These are phyloP conservation scores for Carex kokanica DNA, from an alignment of 176 grass and related monocot species.

Conservation along the genomic window DNA sequence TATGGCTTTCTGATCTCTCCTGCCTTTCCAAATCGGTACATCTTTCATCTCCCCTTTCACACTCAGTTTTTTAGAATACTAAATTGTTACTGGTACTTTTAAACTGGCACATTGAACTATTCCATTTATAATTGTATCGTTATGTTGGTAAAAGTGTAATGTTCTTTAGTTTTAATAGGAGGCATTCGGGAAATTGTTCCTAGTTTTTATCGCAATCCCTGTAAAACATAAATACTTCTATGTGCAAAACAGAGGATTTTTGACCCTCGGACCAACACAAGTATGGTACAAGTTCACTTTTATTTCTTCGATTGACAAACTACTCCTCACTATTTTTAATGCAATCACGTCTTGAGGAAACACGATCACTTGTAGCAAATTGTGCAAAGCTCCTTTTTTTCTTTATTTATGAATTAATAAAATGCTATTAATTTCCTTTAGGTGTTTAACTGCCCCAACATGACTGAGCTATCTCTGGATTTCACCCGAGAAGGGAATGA, in stretches of 20 bases:
- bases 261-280: too few species aligned
- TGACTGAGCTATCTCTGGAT: slow-evolving; percentile 61
- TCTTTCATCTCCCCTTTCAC: not conserved
- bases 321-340: not conserved
- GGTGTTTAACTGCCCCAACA: slow-evolving; percentile 82
- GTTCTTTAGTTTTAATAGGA: not conserved
- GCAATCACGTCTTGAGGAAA: not conserved
- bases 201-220: not conserved
- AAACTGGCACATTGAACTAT: too few species aligned
- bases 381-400: not conserved
- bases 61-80: not conserved
- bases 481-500: slow-evolving; percentile 65
- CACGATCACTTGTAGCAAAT: not conserved
- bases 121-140: not conserved
- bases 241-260: too few species aligned
- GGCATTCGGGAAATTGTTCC: not conserved
- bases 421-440: slow-evolving; percentile 29
- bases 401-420: not conserved
- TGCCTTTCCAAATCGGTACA: slow-evolving; percentile 67
- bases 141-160: not conserved
- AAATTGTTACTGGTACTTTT: not conserved
- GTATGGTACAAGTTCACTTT: not conserved
- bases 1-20: slow-evolving; percentile 69
- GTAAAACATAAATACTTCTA: too few species aligned
- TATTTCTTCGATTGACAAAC: not conserved